Percentiles rank a stretch among this genome's conserved stretches.
phyloP scores from a whole-genome alignment of 495 filamentous ascomycete species.

The Hypoxylon subgilvum region DNA sequence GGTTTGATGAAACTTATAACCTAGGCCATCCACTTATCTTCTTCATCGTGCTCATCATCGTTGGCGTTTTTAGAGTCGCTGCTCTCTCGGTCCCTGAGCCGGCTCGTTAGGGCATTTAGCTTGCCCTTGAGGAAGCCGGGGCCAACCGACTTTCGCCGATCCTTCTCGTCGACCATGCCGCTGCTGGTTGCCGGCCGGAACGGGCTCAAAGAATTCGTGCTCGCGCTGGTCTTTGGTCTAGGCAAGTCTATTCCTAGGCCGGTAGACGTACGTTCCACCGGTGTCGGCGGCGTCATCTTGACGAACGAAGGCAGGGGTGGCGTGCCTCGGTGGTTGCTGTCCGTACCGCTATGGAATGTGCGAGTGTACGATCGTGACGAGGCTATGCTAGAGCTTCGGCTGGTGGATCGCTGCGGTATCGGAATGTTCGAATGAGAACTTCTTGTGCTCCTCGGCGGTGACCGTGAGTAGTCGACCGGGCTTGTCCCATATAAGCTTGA shows the following conservation, averaged over 20 bases:
- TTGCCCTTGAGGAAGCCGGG: slow-evolving; percentile 48
- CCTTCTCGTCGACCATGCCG: slow-evolving; percentile 25
- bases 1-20: background rate
- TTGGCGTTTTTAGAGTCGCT: slow-evolving; percentile 22
- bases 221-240: slow-evolving; percentile 39
- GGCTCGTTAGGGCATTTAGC: slow-evolving; percentile 45
- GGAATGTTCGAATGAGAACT: slow-evolving; percentile 49
- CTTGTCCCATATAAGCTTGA: slow-evolving; percentile 53
- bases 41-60: slow-evolving; percentile 28
- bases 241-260: slow-evolving; percentile 35
- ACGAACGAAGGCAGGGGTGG: slow-evolving; percentile 44
- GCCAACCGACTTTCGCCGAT: slow-evolving; percentile 32
- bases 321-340: slow-evolving; percentile 22
- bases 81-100: slow-evolving; percentile 46
- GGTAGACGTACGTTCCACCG: slow-evolving; percentile 41
- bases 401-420: slow-evolving; percentile 44
- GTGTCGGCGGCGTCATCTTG: slow-evolving; percentile 51
- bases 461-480: slow-evolving; percentile 58
- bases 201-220: slow-evolving; percentile 28
- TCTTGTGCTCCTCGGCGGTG: slow-evolving; percentile 52
- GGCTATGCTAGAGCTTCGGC: slow-evolving; percentile 55
- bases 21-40: slow-evolving; percentile 16
- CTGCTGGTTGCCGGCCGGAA: slow-evolving; percentile 21
- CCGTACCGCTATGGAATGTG: slow-evolving; percentile 6
- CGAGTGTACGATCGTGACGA: slow-evolving; percentile 49